Evolutionary conservation across 805 yeast genomes (phyloP).

Genomic region (Teunomyces funiuensis): DNA sequence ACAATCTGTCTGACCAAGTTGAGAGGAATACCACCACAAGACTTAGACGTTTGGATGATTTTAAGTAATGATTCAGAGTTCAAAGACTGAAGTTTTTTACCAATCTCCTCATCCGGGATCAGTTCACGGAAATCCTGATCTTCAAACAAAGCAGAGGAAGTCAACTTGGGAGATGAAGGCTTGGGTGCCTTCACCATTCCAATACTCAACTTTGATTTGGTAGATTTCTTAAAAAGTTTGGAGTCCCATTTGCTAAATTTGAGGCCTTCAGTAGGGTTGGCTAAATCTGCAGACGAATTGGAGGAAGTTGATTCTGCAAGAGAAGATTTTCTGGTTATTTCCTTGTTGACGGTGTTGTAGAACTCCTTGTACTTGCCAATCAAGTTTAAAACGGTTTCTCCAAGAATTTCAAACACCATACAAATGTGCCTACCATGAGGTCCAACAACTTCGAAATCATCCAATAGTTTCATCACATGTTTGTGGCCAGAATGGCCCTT

Average conservation of each 20-base stretch:
- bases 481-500: conserved; percentile 13
- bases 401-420: conserved; percentile 66
- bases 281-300: not conserved
- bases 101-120: conserved; percentile 1
- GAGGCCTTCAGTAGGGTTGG: not conserved
- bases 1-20: conserved; percentile 55
- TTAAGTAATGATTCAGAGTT: conserved; percentile 26
- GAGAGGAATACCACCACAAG: conserved; percentile 55
- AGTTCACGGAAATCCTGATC: not conserved
- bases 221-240: conserved; percentile 15
- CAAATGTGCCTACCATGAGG: conserved; percentile 66
- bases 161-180: not conserved
- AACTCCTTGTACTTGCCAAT: conserved; percentile 47
- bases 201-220: conserved; percentile 23
- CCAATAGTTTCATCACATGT: conserved; percentile 53
- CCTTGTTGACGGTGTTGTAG: conserved; percentile 26
- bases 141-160: not conserved
- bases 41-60: conserved; percentile 35
- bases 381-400: conserved; percentile 56
- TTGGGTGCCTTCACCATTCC: conserved; percentile 18
- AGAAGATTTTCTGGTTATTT: conserved; percentile 6
- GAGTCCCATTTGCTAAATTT: conserved; percentile 22
- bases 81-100: conserved; percentile 12
- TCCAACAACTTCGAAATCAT: conserved; percentile 55
- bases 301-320: conserved; percentile 1